Evolutionary conservation across 1,139 yeast genomes (phyloP).

Genomic region (Debaryomycetaceae sp.): DNA sequence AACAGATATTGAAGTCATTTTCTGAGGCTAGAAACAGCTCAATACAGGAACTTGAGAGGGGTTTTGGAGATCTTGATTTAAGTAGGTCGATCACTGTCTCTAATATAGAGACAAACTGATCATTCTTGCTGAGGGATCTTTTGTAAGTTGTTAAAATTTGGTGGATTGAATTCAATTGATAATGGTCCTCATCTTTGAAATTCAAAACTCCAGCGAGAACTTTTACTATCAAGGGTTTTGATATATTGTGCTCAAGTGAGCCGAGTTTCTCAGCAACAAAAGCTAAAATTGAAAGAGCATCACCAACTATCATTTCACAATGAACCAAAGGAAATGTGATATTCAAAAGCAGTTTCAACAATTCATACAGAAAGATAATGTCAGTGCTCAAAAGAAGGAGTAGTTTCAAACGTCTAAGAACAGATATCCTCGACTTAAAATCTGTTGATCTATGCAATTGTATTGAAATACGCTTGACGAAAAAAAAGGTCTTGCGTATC

Average conservation of each 20-base stretch:
- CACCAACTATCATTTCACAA: slow-evolving; percentile 15
- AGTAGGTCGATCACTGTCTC: slow-evolving; percentile 10
- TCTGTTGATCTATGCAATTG: slow-evolving; percentile 18
- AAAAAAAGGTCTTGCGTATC: slow-evolving; percentile 29
- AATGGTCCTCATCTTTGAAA: background rate
- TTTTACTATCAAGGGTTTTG: slow-evolving; percentile 11
- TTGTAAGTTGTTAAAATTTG: background rate
- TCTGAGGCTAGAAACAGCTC: slow-evolving; percentile 18
- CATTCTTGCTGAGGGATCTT: background rate
- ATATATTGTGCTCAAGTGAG: slow-evolving; percentile 4
- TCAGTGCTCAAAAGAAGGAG: slow-evolving; percentile 27
- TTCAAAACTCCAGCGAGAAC: slow-evolving; percentile 4
- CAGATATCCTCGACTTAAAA: slow-evolving; percentile 17
- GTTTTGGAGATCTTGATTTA: slow-evolving; percentile 3
- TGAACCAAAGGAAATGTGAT: slow-evolving; percentile 18
- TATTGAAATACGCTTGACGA: slow-evolving; percentile 30
- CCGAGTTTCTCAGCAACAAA: slow-evolving; percentile 5
- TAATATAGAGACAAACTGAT: slow-evolving; percentile 11
- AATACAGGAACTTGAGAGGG: slow-evolving; percentile 10
- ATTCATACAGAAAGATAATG: slow-evolving; percentile 9
- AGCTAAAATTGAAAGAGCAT: slow-evolving; percentile 16
- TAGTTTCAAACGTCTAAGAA: slow-evolving; percentile 39
- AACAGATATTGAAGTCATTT: slow-evolving; percentile 6
- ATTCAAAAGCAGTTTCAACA: slow-evolving; percentile 19
- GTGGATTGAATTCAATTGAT: background rate